Evolutionary conservation across 169 alveolate genomes (phyloP).

Genomic region (Plasmodium relictum): DNA sequence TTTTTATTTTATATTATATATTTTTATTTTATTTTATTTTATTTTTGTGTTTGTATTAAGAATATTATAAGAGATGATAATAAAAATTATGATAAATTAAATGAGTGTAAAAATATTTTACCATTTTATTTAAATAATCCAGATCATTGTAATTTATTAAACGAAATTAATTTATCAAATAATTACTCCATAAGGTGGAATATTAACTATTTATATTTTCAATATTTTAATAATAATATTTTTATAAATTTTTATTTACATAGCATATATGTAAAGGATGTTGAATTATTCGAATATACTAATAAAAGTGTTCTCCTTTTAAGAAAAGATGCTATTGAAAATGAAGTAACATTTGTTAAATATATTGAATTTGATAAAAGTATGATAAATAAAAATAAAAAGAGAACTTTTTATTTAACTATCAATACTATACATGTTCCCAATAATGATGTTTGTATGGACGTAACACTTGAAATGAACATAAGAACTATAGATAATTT

Average conservation of each 20-base stretch:
- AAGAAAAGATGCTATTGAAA: not conserved
- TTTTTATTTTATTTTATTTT: not conserved
- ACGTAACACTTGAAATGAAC: constrained; percentile 22
- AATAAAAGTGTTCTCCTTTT: constrained; percentile 1
- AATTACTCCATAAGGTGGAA: constrained; percentile 26
- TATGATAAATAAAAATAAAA: not conserved
- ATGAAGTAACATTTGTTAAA: constrained; percentile 1
- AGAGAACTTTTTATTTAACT: constrained; percentile 46
- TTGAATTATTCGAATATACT: constrained; percentile 23
- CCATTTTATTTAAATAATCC: constrained; percentile 49
- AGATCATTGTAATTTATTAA: constrained; percentile 7
- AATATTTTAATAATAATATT: constrained; percentile 9
- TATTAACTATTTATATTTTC: constrained; percentile 35
- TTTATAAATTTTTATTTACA: constrained; percentile 36
- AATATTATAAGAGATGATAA: not conserved
- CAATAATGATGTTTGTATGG: not conserved
- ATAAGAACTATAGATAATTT: constrained; percentile 5
- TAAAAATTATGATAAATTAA: not conserved
- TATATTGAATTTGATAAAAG: constrained; percentile 6
- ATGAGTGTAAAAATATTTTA: constrained; percentile 15
- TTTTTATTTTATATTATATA: not conserved
- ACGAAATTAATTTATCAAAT: constrained; percentile 24
- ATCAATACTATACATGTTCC: not conserved
- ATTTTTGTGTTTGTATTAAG: not conserved
- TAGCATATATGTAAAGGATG: constrained; percentile 9